Evolutionary conservation across 139 green algal species (phyloP), one percentile per base, ranked within the genome.

Genomic region (Closterium sp.): DNA sequence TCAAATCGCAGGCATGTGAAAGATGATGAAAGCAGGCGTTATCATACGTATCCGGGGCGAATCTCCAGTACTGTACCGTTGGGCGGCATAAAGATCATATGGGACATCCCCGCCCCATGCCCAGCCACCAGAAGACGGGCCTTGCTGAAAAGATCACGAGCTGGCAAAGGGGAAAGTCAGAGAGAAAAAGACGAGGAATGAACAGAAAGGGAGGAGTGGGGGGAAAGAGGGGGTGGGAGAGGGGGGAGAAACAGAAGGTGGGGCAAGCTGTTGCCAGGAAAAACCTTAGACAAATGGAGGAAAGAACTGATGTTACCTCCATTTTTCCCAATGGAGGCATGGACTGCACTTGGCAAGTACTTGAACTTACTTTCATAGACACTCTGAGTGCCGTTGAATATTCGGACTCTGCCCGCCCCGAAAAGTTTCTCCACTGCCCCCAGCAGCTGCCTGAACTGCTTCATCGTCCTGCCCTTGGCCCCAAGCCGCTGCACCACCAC

Each of bases 31-130:
- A 86, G 9, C 30, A 32, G 2, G 83, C 30, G 8, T 86, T 33
- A 86, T 33, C 30, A 86, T 86, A 33, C 2, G 16, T 33, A 34
- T 86, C 30, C 2, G 83, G n/a, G 30, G 9, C 83, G 83, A 34
- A 86, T 86, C 83, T 86, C 83, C n/a, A 86, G 83, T 4, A 86
- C 83, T 32, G 83, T 86, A 34, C 30, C 83, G 30, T 86, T 86
- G 7, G 83, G 30, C 7, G 83, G 83, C 83, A 86, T 86, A 33
- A 86, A 86, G 23, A 86, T 86, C 30, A 86, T 32, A 4, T 86
- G n/a, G 83, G 83, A 34, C 83, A 34, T 32, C 30, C 30, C 83
- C 4, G 83, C 83, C 7, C 83, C 83, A 86, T 86, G 83, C 83
- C 30, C 83, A 16, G 83, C 83, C 30, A 86, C 83, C 16, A 86